These are phyloP conservation scores for Leccinum boreale DNA, from an alignment of 768 basidiomycete species.

Conservation along the genomic window DNA sequence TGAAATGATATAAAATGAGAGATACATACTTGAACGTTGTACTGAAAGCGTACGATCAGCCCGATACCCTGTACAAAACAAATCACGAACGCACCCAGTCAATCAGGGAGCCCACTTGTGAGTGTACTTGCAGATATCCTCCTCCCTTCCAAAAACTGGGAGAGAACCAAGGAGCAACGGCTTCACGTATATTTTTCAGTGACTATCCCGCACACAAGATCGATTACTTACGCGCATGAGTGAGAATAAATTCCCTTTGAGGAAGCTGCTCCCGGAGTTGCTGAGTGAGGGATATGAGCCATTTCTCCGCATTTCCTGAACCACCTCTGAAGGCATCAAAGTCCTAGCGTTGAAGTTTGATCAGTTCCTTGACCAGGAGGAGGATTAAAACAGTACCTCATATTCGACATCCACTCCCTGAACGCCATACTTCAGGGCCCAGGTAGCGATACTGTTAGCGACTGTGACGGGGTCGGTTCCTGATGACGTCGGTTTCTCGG, in stretches of 20 bases:
- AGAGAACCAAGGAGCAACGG: slow-evolving; percentile 46
- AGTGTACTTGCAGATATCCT: slow-evolving; percentile 39
- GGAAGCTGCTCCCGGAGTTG: slow-evolving; percentile 32
- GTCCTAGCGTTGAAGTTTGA: slow-evolving; percentile 39
- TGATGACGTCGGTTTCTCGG: slow-evolving; percentile 35
- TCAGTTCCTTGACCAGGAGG: not conserved
- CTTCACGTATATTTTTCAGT: slow-evolving; percentile 13
- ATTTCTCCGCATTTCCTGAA: slow-evolving; percentile 45
- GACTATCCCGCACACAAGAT: too few relatives aligned
- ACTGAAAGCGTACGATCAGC: slow-evolving; percentile 22
- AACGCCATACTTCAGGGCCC: slow-evolving; percentile 42
- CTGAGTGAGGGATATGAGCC: slow-evolving; percentile 32
- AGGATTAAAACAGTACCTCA: slow-evolving; percentile 26
- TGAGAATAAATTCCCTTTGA: slow-evolving; percentile 31
- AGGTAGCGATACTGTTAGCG: slow-evolving; percentile 43
- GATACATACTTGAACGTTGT: slow-evolving; percentile 38
- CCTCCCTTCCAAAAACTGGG: slow-evolving; percentile 34
- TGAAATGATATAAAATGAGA: not conserved
- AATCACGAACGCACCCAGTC: slow-evolving; percentile 36
- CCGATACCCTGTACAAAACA: not conserved
- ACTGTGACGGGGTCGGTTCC: slow-evolving; percentile 32
- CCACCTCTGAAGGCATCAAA: slow-evolving; percentile 48
- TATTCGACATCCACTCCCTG: slow-evolving; percentile 56
- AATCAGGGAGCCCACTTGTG: slow-evolving; percentile 39
- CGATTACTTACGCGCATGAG: slow-evolving; percentile 31